Percentiles rank a stretch among this genome's conserved stretches.
phyloP scores from a whole-genome alignment of 495 filamentous ascomycete species.

The Annulohypoxylon nitens region DNA sequence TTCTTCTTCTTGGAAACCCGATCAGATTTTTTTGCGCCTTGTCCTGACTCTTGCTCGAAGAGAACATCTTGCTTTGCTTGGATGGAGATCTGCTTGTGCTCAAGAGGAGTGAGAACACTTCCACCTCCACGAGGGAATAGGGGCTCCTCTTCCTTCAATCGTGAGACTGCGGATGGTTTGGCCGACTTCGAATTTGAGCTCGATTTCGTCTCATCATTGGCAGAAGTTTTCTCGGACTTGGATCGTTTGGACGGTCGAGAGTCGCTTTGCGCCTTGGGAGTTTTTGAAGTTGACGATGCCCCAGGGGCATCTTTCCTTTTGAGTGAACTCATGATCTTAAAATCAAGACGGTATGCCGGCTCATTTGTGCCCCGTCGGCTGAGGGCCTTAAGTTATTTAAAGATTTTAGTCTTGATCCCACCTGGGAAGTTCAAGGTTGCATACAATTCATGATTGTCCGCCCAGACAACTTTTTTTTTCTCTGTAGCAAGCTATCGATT shows the following conservation, averaged over 20 bases:
- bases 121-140: conserved; percentile 94
- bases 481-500: conserved; percentile 33
- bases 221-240: conserved; percentile 54
- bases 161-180: conserved; percentile 46
- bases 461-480: conserved; percentile 44
- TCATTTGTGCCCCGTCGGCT: conserved; percentile 3
- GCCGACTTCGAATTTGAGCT: conserved; percentile 48
- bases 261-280: conserved; percentile 50
- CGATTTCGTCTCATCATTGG: conserved; percentile 42
- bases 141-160: conserved; percentile 79
- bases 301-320: conserved; percentile 64
- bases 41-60: conserved; percentile 81
- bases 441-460: conserved; percentile 15
- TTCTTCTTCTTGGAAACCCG: conserved; percentile 66
- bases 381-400: conserved; percentile 4
- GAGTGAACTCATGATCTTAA: conserved; percentile 58
- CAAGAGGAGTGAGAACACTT: conserved; percentile 89
- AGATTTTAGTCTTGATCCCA: conserved; percentile 23
- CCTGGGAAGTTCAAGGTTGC: conserved; percentile 1
- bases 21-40: conserved; percentile 56
- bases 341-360: conserved; percentile 21
- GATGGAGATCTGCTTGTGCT: conserved; percentile 95
- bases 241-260: conserved; percentile 59
- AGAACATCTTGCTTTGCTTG: conserved; percentile 93
- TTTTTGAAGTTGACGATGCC: conserved; percentile 56